Conservation (phyloP, 2,329 filamentous ascomycete species). For the Magnaporthiopsis rhizophila region DNA sequence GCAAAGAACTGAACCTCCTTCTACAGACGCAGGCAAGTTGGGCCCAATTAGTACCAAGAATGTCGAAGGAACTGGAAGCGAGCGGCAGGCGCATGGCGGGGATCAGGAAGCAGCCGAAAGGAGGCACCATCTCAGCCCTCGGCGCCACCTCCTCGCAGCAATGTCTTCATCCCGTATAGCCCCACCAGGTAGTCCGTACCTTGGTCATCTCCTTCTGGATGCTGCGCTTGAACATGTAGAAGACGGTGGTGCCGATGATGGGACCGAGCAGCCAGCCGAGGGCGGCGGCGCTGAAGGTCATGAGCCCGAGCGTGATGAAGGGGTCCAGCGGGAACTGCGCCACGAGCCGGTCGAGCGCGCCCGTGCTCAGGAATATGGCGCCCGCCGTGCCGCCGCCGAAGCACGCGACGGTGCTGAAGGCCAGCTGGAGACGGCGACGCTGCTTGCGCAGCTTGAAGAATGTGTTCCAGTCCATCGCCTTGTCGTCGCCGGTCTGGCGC, state of each 20-base stretch:
- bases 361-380: slow-evolving; percentile 58
- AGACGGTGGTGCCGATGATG: slow-evolving; percentile 69
- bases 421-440: slow-evolving; percentile 75
- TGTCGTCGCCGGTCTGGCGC: slow-evolving; percentile 14
- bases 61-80: background rate
- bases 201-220: slow-evolving; percentile 64
- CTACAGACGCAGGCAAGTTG: slow-evolving; percentile 25
- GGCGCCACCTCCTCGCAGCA: background rate
- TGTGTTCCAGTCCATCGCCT: slow-evolving; percentile 73
- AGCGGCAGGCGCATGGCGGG: background rate
- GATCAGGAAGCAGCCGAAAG: too few species aligned
- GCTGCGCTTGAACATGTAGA: slow-evolving; percentile 66
- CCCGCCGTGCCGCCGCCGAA: slow-evolving; percentile 53
- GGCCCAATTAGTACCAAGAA: slow-evolving; percentile 1
- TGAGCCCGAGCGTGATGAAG: slow-evolving; percentile 73
- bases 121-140: too few species aligned
- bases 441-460: slow-evolving; percentile 88
- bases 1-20: slow-evolving; percentile 95
- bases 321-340: slow-evolving; percentile 76
- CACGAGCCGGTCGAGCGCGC: slow-evolving; percentile 65
- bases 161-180: too few species aligned
- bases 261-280: slow-evolving; percentile 85
- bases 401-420: slow-evolving; percentile 62
- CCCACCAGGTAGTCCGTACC: slow-evolving; percentile 33
- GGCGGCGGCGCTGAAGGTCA: slow-evolving; percentile 68